phyloP scores from a whole-genome alignment of 1,139 yeast species.

The Yamadazyma trypodendri region DNA sequence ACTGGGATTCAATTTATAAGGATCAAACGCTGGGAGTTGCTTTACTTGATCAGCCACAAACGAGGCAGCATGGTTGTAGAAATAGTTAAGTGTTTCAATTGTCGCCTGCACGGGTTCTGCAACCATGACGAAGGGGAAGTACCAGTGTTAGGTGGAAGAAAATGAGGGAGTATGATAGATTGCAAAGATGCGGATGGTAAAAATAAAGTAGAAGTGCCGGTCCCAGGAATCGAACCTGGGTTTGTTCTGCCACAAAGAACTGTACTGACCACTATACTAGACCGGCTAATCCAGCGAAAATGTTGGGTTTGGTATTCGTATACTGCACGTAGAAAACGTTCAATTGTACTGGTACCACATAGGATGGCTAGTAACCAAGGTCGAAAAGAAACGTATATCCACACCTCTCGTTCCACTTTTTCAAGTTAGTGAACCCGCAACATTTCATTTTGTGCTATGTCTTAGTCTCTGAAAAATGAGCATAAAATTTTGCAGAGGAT shows the following conservation, averaged over 20 bases:
- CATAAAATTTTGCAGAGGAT: constrained; percentile 1
- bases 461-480: background rate
- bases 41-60: constrained; percentile 18
- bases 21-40: constrained; percentile 9
- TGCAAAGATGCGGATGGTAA: constrained; percentile 5
- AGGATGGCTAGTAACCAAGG: no score
- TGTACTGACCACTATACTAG: constrained; percentile 56
- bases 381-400: no score
- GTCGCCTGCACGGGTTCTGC: constrained; percentile 50
- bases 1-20: constrained; percentile 4
- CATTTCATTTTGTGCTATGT: no score
- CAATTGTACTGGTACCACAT: no score
- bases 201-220: constrained; percentile 38
- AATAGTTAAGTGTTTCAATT: constrained; percentile 26
- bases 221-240: constrained; percentile 61
- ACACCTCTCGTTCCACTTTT: no score
- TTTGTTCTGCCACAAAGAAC: constrained; percentile 56
- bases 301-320: no score
- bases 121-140: constrained; percentile 27
- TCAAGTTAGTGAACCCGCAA: background rate
- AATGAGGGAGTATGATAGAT: background rate
- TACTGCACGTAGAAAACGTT: no score
- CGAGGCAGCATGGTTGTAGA: constrained; percentile 24
- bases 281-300: constrained; percentile 28
- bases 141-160: background rate